Percentiles rank a stretch among this genome's conserved stretches.
These are phyloP conservation scores for Cladosporium sp. DNA, from an alignment of 2,329 filamentous ascomycete genomes.

Conservation along the genomic window DNA sequence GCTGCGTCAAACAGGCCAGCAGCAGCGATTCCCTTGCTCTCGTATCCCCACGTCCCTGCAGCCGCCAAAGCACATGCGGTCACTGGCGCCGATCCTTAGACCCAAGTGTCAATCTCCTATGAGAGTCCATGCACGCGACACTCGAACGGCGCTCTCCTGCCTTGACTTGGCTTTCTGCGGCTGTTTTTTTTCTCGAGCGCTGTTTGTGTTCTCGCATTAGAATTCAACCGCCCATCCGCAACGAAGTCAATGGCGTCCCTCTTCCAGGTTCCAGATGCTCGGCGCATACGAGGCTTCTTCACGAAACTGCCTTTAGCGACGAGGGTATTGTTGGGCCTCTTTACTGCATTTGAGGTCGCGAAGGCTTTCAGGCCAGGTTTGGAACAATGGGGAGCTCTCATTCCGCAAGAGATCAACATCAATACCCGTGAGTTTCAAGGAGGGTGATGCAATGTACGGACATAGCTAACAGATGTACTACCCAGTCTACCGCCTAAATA, in stretches of 20 bases:
- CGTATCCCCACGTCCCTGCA: conserved; percentile 9
- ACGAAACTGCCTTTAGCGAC: conserved; percentile 86
- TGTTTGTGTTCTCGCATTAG: background rate
- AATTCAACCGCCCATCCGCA: background rate
- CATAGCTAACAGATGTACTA: conserved; percentile 3
- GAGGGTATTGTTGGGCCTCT: conserved; percentile 61
- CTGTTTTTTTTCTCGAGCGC: background rate
- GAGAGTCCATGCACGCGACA: conserved; percentile 9
- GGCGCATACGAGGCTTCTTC: conserved; percentile 74
- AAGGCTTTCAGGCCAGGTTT: conserved; percentile 69
- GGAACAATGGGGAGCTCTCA: conserved; percentile 71
- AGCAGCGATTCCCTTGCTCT: background rate
- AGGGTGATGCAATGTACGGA: background rate
- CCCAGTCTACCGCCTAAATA: conserved; percentile 86
- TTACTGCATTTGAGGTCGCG: conserved; percentile 65
- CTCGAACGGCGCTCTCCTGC: background rate
- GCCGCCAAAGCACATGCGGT: conserved; percentile 2
- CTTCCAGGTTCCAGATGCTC: conserved; percentile 62
- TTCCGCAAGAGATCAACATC: conserved; percentile 70
- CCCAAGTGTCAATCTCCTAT: conserved; percentile 5
- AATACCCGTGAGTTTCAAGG: conserved; percentile 57
- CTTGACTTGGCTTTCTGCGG: background rate
- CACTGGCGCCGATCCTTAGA: conserved; percentile 1
- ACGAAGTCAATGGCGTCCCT: conserved; percentile 40
- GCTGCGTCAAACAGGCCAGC: background rate